Base-by-base conservation (phyloP, 2,329 filamentous ascomycete genomes). In the Paecilomyces sp. region DNA sequence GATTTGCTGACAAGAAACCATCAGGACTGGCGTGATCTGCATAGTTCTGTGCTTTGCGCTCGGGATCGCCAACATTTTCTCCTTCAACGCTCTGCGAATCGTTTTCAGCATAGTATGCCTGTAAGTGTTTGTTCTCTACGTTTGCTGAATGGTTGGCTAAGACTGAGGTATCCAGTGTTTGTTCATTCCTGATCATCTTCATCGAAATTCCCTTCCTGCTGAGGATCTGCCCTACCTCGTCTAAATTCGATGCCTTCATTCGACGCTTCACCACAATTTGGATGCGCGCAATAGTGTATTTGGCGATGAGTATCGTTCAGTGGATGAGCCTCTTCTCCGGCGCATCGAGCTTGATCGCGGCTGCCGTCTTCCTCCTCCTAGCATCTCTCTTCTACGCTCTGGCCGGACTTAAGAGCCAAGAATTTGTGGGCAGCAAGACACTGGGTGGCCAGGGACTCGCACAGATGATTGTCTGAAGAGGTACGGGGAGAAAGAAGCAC, bases 191-290 rank as follows among this genome's bases (percentile, higher is more conserved):
- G 67, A 88, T 94, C 70, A 80, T 94, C 71, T 94, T 94, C 77
- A 83, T 93, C 72, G 90, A 99, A 76, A 88, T 99, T 18, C 94
- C 94, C 30, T 88, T 97, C 61, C 89, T 99, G 60, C 88, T 99
- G 63, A 90, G 94, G 77, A 97, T 99, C 80, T 99, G 94, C 81
- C 94, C 94, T 60, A 99, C 94, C 5, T 97, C 93, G 13, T 77
- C 88, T 64, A 87, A 85, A 65, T 99, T 99, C 79, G 94, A 99
- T 76, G 81, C 79, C 66, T 88, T 92, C 74, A 93, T 99, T 76
- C 92, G 93, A 77, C 88, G 85, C 71, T 90, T 99, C 81, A 91
- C 91, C 64, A 96, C 92, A 61, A 97, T 97, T 82, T 97, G 92
- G 81, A 95, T 94, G 88, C 92, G 94, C 77, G 93, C 93, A 22